Evolutionary conservation across 345 rosid species (phyloP), one percentile per base, ranked within the genome.

Genomic region (Sonneratia caseolaris): DNA sequence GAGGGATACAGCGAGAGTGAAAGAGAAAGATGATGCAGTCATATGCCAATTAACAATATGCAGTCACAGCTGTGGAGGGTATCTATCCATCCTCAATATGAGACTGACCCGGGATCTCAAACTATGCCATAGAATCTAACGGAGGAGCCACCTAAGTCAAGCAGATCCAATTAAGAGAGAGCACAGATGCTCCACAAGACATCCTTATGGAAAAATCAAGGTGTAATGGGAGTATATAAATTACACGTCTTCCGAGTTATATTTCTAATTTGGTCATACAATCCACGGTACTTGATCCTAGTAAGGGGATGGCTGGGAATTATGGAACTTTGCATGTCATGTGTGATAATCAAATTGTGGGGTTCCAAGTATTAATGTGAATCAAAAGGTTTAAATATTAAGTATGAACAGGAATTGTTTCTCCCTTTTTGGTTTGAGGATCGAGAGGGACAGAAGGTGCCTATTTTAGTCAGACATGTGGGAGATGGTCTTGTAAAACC

Each of bases 401-500:
- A 27, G 32, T 27, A 27, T 27, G 32, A 27, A 27, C 32, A 27
- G 43, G 7, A 8, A 40, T 40, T 40, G 43, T 40, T 4, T 8
- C 43, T 8, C 43, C 9, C 9, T 40, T 40, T 47, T 47, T 47
- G 7, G 51, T 14, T 47, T 47, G 51, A 47, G 51, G 51, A 2
- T 2, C 2, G 59, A 19, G 59, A 19, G 55, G 16, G 19, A 19
- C 3, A 19, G 16, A 19, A 19, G 16, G 55, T 16, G 55, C 55
- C n/a, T 53, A 19, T 53, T 53, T 53, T 53, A 22, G 59, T 53
- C 22, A 53, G 59, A 53, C 59, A 53, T 53, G 59, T 53, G 59
- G 59, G 59, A 53, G 59, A 53, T 53, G 55, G 81, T 79, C 78
- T 66, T 79, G 75, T 77, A 74, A 77, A 72, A 66, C 64, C 57